Evolutionary conservation across 139 green algal genomes (phyloP).

Genomic region (Chlamydomonas urium): DNA sequence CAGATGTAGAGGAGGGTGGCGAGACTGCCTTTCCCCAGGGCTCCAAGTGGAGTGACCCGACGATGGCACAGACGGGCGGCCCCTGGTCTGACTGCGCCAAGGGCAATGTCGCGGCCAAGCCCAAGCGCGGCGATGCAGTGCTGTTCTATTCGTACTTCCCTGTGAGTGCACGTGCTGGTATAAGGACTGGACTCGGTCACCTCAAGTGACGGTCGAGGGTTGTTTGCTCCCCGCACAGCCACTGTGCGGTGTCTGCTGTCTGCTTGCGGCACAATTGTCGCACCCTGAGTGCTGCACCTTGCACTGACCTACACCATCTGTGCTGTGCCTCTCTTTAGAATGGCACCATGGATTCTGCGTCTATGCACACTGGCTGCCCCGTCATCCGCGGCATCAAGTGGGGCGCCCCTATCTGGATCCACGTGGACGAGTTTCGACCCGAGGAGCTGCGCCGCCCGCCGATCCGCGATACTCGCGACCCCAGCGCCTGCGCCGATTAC

Average conservation of each 20-base stretch:
- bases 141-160: slow-evolving; percentile 42
- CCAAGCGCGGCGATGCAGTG: slow-evolving; percentile 43
- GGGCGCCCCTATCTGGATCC: slow-evolving; percentile 15
- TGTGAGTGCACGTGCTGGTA: no score
- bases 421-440: slow-evolving; percentile 11
- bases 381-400: slow-evolving; percentile 71
- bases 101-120: slow-evolving; percentile 56
- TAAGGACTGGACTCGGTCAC: no score
- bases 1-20: slow-evolving; percentile 51
- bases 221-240: no score
- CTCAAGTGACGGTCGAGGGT: no score
- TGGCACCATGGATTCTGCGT: slow-evolving; percentile 28
- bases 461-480: not conserved
- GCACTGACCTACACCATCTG: no score
- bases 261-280: no score
- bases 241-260: no score
- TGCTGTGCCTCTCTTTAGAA: no score
- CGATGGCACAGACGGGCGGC: slow-evolving; percentile 27
- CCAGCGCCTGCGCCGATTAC: slow-evolving; percentile 12
- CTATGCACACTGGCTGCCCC: slow-evolving; percentile 66
- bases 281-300: no score
- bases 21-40: slow-evolving; percentile 56
- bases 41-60: slow-evolving; percentile 40
- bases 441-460: not conserved
- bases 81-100: slow-evolving; percentile 48